Conservation (phyloP, 345 rosid species). For the Conringia planisiliqua region DNA sequence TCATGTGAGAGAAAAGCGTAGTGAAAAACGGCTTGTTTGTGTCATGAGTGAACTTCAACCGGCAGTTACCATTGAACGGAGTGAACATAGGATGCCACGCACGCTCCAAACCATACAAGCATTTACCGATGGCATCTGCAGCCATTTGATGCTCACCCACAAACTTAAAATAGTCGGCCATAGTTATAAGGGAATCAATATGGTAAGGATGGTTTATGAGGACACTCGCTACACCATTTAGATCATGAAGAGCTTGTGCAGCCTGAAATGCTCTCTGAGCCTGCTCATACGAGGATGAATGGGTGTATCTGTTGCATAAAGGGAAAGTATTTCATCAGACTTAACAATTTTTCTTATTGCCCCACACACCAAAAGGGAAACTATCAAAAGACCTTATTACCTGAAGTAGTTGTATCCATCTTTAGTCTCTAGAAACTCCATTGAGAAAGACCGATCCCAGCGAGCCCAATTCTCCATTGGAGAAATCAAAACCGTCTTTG, state of each 20-base stretch:
- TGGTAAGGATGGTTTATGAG: conserved; percentile 70
- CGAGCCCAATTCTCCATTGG: conserved; percentile 86
- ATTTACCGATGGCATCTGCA: conserved; percentile 74
- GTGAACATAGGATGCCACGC: conserved; percentile 88
- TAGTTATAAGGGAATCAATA: conserved; percentile 83
- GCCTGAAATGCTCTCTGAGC: conserved; percentile 78
- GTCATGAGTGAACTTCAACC: conserved; percentile 66
- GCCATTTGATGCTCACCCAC: conserved; percentile 82
- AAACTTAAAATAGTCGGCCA: conserved; percentile 87
- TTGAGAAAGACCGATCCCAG: conserved; percentile 85
- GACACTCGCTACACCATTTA: conserved; percentile 73
- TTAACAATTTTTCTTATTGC: neutral
- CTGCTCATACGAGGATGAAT: conserved; percentile 60
- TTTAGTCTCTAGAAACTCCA: conserved; percentile 76
- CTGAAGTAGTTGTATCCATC: conserved; percentile 68
- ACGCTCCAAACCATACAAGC: conserved; percentile 82
- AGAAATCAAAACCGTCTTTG: conserved; percentile 64
- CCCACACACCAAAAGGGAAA: neutral
- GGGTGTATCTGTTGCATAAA: conserved; percentile 18
- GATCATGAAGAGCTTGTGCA: conserved; percentile 80
- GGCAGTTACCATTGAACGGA: conserved; percentile 69
- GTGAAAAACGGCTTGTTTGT: conserved; percentile 76
- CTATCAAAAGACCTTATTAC: conserved; percentile 41
- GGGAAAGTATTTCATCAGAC: neutral
- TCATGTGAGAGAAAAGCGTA: conserved; percentile 79